phyloP scores from a whole-genome alignment of 1,139 yeast species.

The Hansenula lynferdii region DNA sequence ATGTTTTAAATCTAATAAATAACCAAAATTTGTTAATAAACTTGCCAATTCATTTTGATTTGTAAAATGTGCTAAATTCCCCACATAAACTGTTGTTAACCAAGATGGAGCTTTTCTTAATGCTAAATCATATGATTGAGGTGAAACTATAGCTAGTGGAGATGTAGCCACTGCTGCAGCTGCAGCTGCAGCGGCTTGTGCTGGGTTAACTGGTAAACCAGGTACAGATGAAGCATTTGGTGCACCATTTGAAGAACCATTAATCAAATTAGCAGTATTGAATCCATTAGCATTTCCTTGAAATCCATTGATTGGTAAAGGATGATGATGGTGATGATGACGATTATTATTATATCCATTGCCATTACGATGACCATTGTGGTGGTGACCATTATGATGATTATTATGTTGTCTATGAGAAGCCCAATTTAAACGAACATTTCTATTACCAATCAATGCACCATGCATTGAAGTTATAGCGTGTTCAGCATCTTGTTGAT shows the following conservation, averaged over 20 bases:
- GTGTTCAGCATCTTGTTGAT: constrained; percentile 63
- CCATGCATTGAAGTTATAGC: constrained; percentile 80
- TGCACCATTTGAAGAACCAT: no score
- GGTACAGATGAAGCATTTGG: no score
- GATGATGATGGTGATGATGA: constrained; percentile 7
- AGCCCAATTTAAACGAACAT: constrained; percentile 88
- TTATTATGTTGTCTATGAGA: constrained; percentile 52
- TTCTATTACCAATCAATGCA: constrained; percentile 63
- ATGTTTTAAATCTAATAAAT: constrained; percentile 73
- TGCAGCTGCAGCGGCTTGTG: no score
- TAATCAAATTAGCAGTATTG: no score
- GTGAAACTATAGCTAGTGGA: constrained; percentile 29
- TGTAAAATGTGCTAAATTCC: constrained; percentile 76
- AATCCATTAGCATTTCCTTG: no score
- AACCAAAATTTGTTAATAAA: constrained; percentile 76
- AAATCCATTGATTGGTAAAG: no score
- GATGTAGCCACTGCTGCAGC: neutral
- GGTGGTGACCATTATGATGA: constrained; percentile 5
- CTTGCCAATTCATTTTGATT: constrained; percentile 72
- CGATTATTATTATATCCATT: no score
- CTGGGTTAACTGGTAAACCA: no score
- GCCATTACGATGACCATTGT: constrained; percentile 8
- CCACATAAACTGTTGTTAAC: constrained; percentile 88
- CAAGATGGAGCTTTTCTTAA: constrained; percentile 74
- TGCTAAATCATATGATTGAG: constrained; percentile 63